phyloP scores from a whole-genome alignment of 441 rosid species.

The Metrosideros polymorpha region DNA sequence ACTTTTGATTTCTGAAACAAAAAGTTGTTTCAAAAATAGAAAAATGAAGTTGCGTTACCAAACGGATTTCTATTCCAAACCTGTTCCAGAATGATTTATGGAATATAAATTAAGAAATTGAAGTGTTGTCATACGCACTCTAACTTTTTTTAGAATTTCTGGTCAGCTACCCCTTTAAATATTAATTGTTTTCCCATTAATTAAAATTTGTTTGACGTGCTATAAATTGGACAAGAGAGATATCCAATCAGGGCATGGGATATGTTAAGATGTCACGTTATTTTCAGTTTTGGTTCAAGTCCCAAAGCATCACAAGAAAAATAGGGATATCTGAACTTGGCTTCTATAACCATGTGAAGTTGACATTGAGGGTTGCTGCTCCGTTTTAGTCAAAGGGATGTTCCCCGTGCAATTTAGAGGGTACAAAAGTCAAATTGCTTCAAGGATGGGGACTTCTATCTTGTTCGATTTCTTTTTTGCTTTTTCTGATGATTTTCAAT shows the following conservation, averaged over 20 bases:
- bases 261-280: not conserved
- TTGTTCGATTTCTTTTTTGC: not conserved
- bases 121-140: no score
- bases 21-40: no score
- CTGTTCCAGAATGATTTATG: no score
- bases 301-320: not conserved
- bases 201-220: not conserved
- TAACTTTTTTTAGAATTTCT: not conserved
- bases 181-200: not conserved
- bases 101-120: no score
- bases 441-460: not conserved
- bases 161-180: not conserved
- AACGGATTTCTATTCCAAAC: no score
- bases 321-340: not conserved
- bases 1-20: no score
- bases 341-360: not conserved
- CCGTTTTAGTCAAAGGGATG: not conserved
- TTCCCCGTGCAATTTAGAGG: not conserved
- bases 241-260: not conserved
- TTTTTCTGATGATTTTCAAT: not conserved
- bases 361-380: not conserved
- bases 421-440: not conserved
- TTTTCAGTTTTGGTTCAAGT: not conserved
- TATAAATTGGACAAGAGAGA: not conserved
- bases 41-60: no score